phyloP scores from a whole-genome alignment of 2,329 filamentous ascomycete genomes.

The Thermothelomyces thermophilus region DNA sequence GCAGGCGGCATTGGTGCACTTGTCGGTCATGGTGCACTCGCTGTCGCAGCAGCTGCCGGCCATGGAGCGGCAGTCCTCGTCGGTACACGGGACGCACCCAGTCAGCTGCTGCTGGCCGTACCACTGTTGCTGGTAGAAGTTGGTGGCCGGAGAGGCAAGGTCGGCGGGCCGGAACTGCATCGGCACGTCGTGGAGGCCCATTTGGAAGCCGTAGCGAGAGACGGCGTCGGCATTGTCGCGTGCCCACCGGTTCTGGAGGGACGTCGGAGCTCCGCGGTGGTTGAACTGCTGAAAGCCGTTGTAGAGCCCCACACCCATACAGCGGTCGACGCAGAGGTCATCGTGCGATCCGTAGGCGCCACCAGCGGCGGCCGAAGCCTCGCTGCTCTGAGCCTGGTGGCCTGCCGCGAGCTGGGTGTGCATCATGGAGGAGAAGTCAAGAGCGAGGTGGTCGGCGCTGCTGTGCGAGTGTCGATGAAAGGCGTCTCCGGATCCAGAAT shows the following conservation, averaged over 20 bases:
- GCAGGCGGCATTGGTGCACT: conserved; percentile 26
- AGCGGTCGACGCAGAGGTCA: conserved; percentile 25
- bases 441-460: conserved; percentile 9
- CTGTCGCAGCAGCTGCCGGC: conserved; percentile 26
- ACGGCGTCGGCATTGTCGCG: conserved; percentile 8
- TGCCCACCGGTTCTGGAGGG: conserved; percentile 18
- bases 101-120: conserved; percentile 11
- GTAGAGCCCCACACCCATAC: conserved; percentile 25
- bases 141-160: background rate
- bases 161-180: conserved; percentile 16
- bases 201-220: conserved; percentile 12
- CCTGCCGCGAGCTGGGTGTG: conserved; percentile 5
- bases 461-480: conserved; percentile 19
- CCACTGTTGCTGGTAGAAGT: conserved; percentile 17
- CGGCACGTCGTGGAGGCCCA: conserved; percentile 9
- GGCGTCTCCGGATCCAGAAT: conserved; percentile 7
- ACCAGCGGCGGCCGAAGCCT: background rate
- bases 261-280: conserved; percentile 18
- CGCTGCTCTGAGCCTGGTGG: conserved; percentile 5
- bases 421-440: conserved; percentile 18
- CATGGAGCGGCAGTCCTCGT: conserved; percentile 24
- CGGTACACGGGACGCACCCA: conserved; percentile 13
- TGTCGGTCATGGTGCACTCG: conserved; percentile 27
- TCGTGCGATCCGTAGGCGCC: conserved; percentile 23
- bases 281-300: conserved; percentile 26